A percentile compares a stretch with the other conserved stretches of the same genome.
Conservation (phyloP, 495 filamentous ascomycete genomes). For the Penicillium goetzii region DNA sequence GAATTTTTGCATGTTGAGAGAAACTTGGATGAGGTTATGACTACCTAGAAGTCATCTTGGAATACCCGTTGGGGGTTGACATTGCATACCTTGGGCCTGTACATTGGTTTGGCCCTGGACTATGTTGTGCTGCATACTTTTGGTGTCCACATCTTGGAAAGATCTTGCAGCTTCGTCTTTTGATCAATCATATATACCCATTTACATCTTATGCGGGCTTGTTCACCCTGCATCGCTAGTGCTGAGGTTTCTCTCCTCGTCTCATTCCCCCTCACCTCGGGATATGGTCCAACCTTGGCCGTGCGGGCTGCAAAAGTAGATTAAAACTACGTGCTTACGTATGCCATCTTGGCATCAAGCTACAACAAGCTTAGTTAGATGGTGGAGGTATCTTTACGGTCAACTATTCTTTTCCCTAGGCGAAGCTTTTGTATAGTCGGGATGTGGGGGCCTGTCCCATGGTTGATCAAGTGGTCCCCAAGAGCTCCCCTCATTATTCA, state of each 20-base stretch:
- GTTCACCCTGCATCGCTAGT: not conserved
- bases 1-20: not conserved
- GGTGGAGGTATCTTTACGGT: not conserved
- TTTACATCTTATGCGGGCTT: not conserved
- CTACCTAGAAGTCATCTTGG: not conserved
- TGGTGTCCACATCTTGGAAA: not conserved
- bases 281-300: slow-evolving; percentile 8
- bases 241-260: not conserved
- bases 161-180: not conserved
- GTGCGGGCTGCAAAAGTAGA: not conserved
- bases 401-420: not conserved
- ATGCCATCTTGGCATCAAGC: slow-evolving; percentile 10
- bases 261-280: slow-evolving; percentile 3
- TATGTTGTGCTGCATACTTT: not conserved
- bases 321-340: slow-evolving; percentile 11
- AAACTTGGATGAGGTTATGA: not conserved
- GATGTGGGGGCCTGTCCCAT: slow-evolving; percentile 16
- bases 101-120: not conserved
- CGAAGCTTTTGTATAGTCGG: slow-evolving; percentile 13
- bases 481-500: slow-evolving; percentile 5
- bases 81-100: not conserved
- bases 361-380: not conserved
- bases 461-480: slow-evolving; percentile 13
- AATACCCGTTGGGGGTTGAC: not conserved
- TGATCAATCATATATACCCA: not conserved